Base-by-base conservation (phyloP, 176 grass and related monocot genomes). In the Carex cristatella region DNA sequence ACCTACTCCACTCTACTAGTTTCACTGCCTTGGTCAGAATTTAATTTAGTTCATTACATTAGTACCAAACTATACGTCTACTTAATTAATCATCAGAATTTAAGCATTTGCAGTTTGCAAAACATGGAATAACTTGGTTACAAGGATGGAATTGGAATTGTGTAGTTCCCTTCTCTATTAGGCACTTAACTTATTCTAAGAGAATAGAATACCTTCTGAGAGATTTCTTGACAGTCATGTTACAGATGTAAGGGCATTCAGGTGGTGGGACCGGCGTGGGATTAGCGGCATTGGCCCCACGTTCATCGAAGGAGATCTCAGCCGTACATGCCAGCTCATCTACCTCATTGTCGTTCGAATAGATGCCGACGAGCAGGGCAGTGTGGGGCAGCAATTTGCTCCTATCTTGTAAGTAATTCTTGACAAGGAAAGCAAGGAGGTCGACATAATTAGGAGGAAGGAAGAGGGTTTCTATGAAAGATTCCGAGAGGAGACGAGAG, bases 191-290 rank as follows among this genome's bases (percentile, higher is more conserved):
- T 72, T 72, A 72, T 71, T 35, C 67, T 42, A 40, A 40, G 10
- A 51, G 48, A 51, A 10, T 49, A 48, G 42, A 49, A 51, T 92
- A 98, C 95, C 95, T 98, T 72, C 95, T 91, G 13, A 95, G 86
- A 58, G 81, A 65, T 57, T 89, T 91, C 74, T 85, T 93, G 14
- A 98, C 91, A 56, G 95, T 90, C 95, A 98, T 98, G 91, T 98
- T 98, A 90, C 89, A 94, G 58, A 98, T 89, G 88, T 98, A 94
- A 3, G 95, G 95, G 79, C 69, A 98, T 7, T 98, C 91, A 0
- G 61, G 62, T 33, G 91, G 95, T 0, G 95, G 92, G 0, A 86
- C 69, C 7, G 95, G 95, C 57, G 89, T 98, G 40, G 95, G 92
- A 42, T 82, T 81, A 11, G 89, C 82, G 6, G 88, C 91, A 61